Evolutionary conservation across 306 rosid species (phyloP).

Genomic region (Lathyrus aphaca): DNA sequence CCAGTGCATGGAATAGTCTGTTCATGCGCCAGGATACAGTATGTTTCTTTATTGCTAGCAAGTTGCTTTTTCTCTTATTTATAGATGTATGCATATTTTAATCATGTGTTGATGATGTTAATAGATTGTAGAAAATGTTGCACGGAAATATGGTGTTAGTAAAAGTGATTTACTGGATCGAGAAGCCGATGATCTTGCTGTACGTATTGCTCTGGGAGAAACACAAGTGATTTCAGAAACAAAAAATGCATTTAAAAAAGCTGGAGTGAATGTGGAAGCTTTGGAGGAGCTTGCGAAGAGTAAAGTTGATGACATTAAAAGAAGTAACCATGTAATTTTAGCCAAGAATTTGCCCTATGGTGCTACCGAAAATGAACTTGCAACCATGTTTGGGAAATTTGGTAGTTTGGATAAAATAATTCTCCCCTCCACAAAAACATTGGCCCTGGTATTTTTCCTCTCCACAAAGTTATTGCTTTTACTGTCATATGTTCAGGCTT

Average conservation of each 20-base stretch:
- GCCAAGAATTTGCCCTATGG: slow-evolving; percentile 94
- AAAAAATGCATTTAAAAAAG: slow-evolving; percentile 72
- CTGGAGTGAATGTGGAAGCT: slow-evolving; percentile 81
- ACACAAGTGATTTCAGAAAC: slow-evolving; percentile 89
- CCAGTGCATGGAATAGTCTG: slow-evolving; percentile 93
- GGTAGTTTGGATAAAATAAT: slow-evolving; percentile 88
- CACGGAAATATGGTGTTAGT: slow-evolving; percentile 78
- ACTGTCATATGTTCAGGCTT: slow-evolving; percentile 3
- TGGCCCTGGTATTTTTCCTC: slow-evolving; percentile 71
- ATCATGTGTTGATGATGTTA: slow-evolving; percentile 20
- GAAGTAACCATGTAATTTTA: slow-evolving; percentile 83
- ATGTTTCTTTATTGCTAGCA: slow-evolving; percentile 39
- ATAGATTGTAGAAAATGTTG: slow-evolving; percentile 81
- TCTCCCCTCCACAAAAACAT: slow-evolving; percentile 80
- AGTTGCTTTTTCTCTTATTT: slow-evolving; percentile 3
- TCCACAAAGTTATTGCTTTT: neutral
- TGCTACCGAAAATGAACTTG: slow-evolving; percentile 80
- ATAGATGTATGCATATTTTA: neutral
- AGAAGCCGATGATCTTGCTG: slow-evolving; percentile 88
- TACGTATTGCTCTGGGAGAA: slow-evolving; percentile 83
- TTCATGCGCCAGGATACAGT: slow-evolving; percentile 91
- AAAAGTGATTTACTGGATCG: slow-evolving; percentile 81
- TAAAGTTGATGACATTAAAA: slow-evolving; percentile 67
- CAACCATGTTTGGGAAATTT: slow-evolving; percentile 77
- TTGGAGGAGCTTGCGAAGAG: slow-evolving; percentile 72